These are phyloP conservation scores for Colletotrichum neosansevieriae DNA, from an alignment of 2,329 filamentous ascomycete genomes.

Conservation along the genomic window DNA sequence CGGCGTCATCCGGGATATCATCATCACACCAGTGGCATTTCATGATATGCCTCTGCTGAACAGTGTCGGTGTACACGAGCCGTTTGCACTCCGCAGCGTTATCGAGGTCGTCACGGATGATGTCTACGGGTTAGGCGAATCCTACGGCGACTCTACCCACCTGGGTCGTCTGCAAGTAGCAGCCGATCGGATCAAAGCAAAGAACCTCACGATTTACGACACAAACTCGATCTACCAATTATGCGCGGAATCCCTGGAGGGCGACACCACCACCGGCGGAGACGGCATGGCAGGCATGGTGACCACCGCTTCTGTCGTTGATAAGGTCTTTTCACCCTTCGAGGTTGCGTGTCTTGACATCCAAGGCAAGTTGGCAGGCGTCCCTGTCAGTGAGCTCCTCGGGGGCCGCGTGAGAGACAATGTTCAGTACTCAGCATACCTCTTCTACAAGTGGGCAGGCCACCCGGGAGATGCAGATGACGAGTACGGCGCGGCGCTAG, in stretches of 20 bases:
- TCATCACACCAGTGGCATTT: conserved; percentile 58
- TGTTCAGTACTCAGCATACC: conserved; percentile 57
- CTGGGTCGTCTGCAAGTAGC: conserved; percentile 49
- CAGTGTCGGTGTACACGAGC: conserved; percentile 57
- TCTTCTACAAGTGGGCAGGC: conserved; percentile 58
- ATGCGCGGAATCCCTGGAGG: conserved; percentile 78
- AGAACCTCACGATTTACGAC: conserved; percentile 58
- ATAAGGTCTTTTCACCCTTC: conserved; percentile 58
- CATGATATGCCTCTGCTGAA: conserved; percentile 59
- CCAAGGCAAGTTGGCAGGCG: conserved; percentile 54
- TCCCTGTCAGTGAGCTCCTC: conserved; percentile 54
- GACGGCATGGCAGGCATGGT: conserved; percentile 70
- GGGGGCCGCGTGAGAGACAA: conserved; percentile 54
- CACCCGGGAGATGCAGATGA: conserved; percentile 55
- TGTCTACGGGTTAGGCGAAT: conserved; percentile 54
- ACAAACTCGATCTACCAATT: conserved; percentile 88
- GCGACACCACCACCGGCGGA: conserved; percentile 59
- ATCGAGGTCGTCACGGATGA: conserved; percentile 53
- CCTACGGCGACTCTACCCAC: conserved; percentile 55
- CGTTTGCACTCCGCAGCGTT: conserved; percentile 56
- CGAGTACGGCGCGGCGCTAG: conserved; percentile 54
- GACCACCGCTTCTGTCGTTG: conserved; percentile 54
- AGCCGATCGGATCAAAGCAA: conserved; percentile 46
- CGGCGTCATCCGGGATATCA: conserved; percentile 51
- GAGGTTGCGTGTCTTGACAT: conserved; percentile 58